Base-by-base conservation (phyloP, 2,329 filamentous ascomycete genomes). In the Beauveria medogensis region DNA sequence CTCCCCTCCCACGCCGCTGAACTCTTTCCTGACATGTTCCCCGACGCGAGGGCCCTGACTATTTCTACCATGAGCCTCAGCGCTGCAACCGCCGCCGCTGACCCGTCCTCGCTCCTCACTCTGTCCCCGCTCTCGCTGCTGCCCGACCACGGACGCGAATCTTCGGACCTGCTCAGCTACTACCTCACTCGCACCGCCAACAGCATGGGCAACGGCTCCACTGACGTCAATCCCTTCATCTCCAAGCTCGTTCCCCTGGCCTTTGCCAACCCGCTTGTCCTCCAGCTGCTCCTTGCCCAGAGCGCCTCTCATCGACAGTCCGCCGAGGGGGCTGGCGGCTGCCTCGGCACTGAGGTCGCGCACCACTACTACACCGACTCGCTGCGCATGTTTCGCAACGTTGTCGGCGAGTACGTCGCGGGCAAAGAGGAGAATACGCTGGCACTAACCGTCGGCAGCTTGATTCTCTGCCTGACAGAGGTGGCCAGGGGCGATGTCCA, bases 171-270 rank as follows among this genome's bases (percentile, higher is more conserved):
- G 5, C 70, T 80, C 10, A 75, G 73, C 59, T 78, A 79, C 65
- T 80, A 80, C 63, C 64, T 79, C 6, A 67, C 70, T 2, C 75
- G 74, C 2, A 80, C 77, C 0, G 74, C 76, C 18, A 73, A 74
- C 48, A 78, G 75, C 55, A 79, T 80, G 77, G 77, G 75, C 37
- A 80, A 80, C 59, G 77, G 76, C 0, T 77, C 77, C 1, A 78
- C 77, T 0, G 70, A 73, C 1, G 68, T 76, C 47, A 80, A 80
- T 48, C 78, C 77, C 0, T 78, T 79, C 55, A 67, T 79, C 20
- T 73, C 74, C 28, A 76, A 79, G 56, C 71, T 80, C 26, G 72
- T 80, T 5, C 77, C 77, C 0, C 62, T 80, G 2, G 75, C 77
- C 3, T 80, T 79, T 43, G 74, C 73, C 40, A 77, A 76, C 53